These are phyloP conservation scores for Carex arenaria DNA, from an alignment of 202 grass and related monocot species.

Conservation along the genomic window DNA sequence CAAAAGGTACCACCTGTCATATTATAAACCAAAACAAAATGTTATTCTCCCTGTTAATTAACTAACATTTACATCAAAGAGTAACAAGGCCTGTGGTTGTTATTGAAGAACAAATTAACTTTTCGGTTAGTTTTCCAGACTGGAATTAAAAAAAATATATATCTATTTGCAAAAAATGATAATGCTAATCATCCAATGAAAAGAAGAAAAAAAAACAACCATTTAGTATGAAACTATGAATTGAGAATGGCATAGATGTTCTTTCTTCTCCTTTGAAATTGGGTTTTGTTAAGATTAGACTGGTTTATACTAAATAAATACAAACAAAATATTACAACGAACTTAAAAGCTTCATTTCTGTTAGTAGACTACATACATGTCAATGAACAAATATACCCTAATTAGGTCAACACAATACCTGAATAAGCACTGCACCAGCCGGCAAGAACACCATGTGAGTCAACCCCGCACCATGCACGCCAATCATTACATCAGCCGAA, in stretches of 20 bases:
- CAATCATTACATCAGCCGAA: slow-evolving; percentile 74
- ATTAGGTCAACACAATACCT: slow-evolving; percentile 25
- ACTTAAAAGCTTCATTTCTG: neutral
- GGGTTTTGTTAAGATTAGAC: neutral
- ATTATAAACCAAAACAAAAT: neutral
- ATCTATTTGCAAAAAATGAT: neutral
- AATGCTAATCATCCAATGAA: neutral
- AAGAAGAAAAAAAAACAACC: neutral
- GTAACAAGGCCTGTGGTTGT: too few relatives aligned
- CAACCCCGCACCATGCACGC: slow-evolving; percentile 74
- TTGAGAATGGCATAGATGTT: neutral
- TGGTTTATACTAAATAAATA: neutral
- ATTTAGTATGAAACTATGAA: neutral
- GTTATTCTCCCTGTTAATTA: neutral
- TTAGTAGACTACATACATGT: neutral
- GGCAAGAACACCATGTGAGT: slow-evolving; percentile 89
- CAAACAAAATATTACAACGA: neutral
- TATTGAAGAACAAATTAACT: neutral
- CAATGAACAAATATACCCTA: neutral
- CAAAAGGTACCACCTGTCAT: slow-evolving; percentile 58
- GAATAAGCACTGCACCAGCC: slow-evolving; percentile 56
- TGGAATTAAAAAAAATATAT: neutral
- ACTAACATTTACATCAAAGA: neutral
- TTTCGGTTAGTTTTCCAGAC: neutral
- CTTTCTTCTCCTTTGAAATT: neutral